phyloP scores from a whole-genome alignment of 441 rosid species.

The Syzygium malaccense region DNA sequence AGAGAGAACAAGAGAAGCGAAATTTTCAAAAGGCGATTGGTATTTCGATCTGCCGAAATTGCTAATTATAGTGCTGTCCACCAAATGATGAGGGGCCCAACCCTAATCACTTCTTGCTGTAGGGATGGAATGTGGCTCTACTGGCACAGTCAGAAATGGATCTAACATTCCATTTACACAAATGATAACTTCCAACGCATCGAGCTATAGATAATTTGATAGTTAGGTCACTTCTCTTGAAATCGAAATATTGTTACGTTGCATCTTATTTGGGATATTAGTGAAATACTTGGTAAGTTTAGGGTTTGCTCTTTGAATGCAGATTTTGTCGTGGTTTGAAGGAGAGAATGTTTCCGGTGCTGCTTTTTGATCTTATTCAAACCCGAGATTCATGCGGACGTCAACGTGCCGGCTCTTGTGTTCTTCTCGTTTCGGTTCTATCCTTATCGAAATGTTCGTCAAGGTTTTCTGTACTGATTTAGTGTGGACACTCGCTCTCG shows the following conservation, averaged over 20 bases:
- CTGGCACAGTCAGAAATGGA: background rate
- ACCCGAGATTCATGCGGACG: accelerated
- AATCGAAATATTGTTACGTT: background rate
- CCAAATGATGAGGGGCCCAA: background rate
- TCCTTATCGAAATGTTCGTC: accelerated
- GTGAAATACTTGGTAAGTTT: background rate
- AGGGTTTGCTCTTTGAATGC: background rate
- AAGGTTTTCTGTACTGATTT: accelerated
- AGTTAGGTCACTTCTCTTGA: accelerated
- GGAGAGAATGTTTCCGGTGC: background rate
- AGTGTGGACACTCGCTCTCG: accelerated
- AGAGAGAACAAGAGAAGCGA: background rate
- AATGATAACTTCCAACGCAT: background rate
- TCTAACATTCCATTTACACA: background rate
- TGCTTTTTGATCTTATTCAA: background rate
- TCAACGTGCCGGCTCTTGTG: accelerated
- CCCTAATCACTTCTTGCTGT: background rate
- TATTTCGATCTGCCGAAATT: background rate
- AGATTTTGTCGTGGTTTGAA: background rate
- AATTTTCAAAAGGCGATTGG: background rate
- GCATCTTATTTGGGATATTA: too few relatives aligned
- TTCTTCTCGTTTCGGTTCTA: background rate
- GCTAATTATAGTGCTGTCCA: background rate
- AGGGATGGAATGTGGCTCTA: background rate
- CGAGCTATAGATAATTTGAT: background rate